Conservation (phyloP, 371 early-diverging fungal species). For the Basidiobolus meristosporus region DNA sequence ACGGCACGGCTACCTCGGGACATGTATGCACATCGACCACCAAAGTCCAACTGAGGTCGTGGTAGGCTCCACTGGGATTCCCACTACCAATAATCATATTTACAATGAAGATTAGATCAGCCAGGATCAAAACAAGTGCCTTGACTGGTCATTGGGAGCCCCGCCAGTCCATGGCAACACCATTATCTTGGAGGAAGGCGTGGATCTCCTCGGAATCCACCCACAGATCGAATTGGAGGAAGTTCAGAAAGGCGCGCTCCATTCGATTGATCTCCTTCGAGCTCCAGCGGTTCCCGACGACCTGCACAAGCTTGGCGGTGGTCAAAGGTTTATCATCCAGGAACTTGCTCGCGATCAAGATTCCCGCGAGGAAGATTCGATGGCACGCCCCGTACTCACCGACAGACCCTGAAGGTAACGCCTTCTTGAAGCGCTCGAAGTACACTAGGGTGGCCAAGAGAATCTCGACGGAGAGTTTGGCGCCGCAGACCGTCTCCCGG, state of each 20-base stretch:
- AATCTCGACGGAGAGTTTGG: too few relatives aligned
- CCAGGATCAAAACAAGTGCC: too few relatives aligned
- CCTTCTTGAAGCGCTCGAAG: constrained; percentile 36
- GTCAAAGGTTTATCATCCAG: constrained; percentile 34
- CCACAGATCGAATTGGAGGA: constrained; percentile 19
- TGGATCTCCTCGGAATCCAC: constrained; percentile 2
- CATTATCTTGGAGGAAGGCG: constrained; percentile 1
- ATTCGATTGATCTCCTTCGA: constrained; percentile 41
- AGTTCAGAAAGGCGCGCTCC: constrained; percentile 39
- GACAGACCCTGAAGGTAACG: constrained; percentile 34
- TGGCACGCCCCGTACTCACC: constrained; percentile 61
- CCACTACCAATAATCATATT: too few relatives aligned
- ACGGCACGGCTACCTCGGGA: too few relatives aligned
- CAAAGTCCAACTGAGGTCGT: too few relatives aligned
- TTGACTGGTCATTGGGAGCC: too few relatives aligned
- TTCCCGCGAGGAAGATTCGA: constrained; percentile 46
- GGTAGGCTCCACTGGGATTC: too few relatives aligned
- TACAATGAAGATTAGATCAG: too few relatives aligned
- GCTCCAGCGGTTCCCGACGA: constrained; percentile 35
- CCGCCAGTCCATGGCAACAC: constrained; percentile 1
- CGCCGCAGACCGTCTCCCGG: too few relatives aligned
- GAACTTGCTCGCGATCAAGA: constrained; percentile 46
- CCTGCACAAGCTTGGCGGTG: constrained; percentile 30
- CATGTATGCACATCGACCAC: too few relatives aligned
- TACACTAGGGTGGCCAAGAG: constrained; percentile 29